phyloP scores from a whole-genome alignment of 257 asterid genomes.

The Ilex aquifolium region DNA sequence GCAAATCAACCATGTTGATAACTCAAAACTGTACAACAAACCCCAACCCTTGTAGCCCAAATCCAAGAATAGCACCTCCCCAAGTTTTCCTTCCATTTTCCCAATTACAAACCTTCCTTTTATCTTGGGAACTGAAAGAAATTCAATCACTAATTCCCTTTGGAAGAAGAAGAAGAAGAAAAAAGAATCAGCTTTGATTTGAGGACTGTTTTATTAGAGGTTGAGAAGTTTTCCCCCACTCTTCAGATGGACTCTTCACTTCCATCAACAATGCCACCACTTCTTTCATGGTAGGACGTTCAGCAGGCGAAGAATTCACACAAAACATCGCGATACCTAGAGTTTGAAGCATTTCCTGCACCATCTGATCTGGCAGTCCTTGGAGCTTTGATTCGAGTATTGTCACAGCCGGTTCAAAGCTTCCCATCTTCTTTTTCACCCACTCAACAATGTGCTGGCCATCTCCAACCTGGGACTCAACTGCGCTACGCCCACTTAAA shows the following conservation, averaged over 20 bases:
- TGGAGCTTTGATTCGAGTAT: constrained; percentile 75
- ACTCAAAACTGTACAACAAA: constrained; percentile 56
- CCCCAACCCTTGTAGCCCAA: constrained; percentile 13
- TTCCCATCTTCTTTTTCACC: constrained; percentile 96
- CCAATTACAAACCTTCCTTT: constrained; percentile 2
- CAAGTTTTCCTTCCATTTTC: constrained; percentile 13
- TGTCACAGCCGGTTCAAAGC: constrained; percentile 85
- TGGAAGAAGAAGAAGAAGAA: background rate
- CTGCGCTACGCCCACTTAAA: constrained; percentile 76
- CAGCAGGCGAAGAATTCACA: constrained; percentile 73
- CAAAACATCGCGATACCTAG: constrained; percentile 96
- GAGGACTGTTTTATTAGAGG: constrained; percentile 79
- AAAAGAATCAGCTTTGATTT: constrained; percentile 42
- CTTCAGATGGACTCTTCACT: constrained; percentile 76
- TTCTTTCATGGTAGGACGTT: constrained; percentile 94
- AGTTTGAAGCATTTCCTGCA: constrained; percentile 96
- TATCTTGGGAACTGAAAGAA: constrained; percentile 15
- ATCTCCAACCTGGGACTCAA: constrained; percentile 72
- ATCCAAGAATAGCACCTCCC: constrained; percentile 13
- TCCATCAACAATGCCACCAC: constrained; percentile 93
- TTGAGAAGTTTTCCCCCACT: constrained; percentile 75
- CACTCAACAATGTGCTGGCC: constrained; percentile 91
- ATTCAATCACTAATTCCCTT: constrained; percentile 26
- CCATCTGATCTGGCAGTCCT: constrained; percentile 75
- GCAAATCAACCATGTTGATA: constrained; percentile 15